phyloP scores from a whole-genome alignment of 768 basidiomycete genomes.

The Lactifluus pinguis region DNA sequence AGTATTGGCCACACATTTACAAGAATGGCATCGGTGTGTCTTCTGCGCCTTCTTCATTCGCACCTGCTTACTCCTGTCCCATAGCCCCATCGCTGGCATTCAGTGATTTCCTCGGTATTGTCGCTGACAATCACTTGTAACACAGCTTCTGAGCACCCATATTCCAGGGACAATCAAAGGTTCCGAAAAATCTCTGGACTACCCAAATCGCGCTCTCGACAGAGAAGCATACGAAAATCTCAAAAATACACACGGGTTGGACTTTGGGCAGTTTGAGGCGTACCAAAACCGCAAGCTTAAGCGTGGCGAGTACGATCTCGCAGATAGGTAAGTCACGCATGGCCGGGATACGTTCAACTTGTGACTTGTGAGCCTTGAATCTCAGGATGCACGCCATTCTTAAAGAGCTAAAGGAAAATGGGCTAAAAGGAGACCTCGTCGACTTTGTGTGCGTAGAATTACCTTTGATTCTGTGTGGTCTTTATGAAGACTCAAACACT shows the following conservation, averaged over 20 bases:
- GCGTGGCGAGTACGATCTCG: conserved; percentile 41
- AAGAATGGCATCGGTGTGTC: conserved; percentile 43
- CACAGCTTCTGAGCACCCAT: neutral
- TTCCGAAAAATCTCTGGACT: conserved; percentile 42
- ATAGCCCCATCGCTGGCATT: conserved; percentile 56
- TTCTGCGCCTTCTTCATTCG: neutral
- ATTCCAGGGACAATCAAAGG: conserved; percentile 52
- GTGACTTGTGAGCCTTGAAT: neutral
- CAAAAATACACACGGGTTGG: neutral
- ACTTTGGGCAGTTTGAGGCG: conserved; percentile 34
- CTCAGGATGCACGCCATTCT: conserved; percentile 46
- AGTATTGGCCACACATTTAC: conserved; percentile 55
- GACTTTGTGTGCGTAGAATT: conserved; percentile 42
- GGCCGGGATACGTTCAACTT: neutral
- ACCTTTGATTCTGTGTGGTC: neutral
- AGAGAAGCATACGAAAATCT: neutral
- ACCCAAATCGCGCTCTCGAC: conserved; percentile 7
- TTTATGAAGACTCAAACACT: neutral
- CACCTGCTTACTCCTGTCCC: neutral
- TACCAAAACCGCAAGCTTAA: conserved; percentile 41
- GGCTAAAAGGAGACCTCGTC: conserved; percentile 34
- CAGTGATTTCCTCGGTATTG: conserved; percentile 52
- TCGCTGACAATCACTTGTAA: neutral
- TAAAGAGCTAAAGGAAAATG: conserved; percentile 24
- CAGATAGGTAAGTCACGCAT: conserved; percentile 41